Percentiles rank a stretch among this genome's conserved stretches.
Evolutionary conservation across 1,284 basidiomycete species (phyloP).

Genomic region (Rhodotorula sp.): DNA sequence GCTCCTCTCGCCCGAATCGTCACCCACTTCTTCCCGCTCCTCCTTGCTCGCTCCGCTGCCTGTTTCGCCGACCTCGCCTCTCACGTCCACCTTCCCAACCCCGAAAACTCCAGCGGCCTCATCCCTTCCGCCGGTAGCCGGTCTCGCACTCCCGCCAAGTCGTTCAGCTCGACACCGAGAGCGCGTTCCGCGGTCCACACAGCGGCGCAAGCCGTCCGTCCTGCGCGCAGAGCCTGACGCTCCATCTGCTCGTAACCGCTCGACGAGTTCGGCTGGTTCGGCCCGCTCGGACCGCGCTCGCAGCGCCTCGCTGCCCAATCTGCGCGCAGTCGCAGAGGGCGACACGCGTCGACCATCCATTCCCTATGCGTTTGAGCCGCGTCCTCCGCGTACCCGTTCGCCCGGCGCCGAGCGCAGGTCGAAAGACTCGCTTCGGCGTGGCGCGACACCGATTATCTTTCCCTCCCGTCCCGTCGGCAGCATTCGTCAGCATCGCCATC

Average conservation of each 20-base stretch:
- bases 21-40: not conserved
- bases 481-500: not conserved
- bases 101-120: not conserved
- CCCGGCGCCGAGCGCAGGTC: not conserved
- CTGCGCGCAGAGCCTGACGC: too few species aligned
- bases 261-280: not conserved
- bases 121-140: not conserved
- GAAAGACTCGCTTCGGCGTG: not conserved
- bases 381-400: not conserved
- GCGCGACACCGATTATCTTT: not conserved
- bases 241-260: not conserved
- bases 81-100: not conserved
- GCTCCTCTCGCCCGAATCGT: not conserved
- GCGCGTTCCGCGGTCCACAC: too few species aligned
- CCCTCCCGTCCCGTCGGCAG: not conserved
- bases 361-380: constrained; percentile 1
- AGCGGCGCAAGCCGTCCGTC: too few species aligned
- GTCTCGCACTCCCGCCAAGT: not conserved
- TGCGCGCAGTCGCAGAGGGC: not conserved
- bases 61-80: constrained; percentile 17
- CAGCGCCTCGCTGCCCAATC: not conserved
- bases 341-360: not conserved
- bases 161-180: not conserved
- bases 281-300: not conserved
- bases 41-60: not conserved